phyloP scores from a whole-genome alignment of 495 filamentous ascomycete genomes.

The Trypethelium eluteriae region DNA sequence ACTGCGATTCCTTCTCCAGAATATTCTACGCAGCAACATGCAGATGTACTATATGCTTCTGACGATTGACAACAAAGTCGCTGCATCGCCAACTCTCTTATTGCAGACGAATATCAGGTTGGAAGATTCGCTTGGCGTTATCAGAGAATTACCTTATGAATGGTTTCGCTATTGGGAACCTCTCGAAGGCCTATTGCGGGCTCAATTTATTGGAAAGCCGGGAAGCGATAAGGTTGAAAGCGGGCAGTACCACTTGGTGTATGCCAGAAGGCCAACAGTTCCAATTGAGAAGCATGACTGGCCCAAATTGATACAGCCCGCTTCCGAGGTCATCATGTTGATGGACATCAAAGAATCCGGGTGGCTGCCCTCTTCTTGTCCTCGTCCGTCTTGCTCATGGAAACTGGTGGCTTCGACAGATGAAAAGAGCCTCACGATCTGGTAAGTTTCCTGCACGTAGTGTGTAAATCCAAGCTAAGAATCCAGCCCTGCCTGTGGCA shows the following conservation, averaged over 20 bases:
- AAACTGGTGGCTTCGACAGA: neutral
- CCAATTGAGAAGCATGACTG: neutral
- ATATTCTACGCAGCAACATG: conserved; percentile 22
- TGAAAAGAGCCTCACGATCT: neutral
- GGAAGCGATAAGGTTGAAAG: conserved; percentile 20
- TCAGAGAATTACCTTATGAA: conserved; percentile 23
- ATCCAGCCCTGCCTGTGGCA: neutral
- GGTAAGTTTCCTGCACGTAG: neutral
- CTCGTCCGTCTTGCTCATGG: conserved; percentile 2
- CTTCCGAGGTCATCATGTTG: neutral
- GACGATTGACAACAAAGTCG: conserved; percentile 21
- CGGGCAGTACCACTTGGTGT: conserved; percentile 21
- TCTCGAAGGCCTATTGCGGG: conserved; percentile 24
- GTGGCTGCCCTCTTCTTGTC: neutral
- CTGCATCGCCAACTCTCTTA: conserved; percentile 12
- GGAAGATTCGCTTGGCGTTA: conserved; percentile 26
- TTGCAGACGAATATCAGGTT: conserved; percentile 25
- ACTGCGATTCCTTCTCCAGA: conserved; percentile 16
- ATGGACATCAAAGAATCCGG: neutral
- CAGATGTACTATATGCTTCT: conserved; percentile 24
- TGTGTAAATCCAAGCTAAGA: neutral
- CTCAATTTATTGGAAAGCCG: conserved; percentile 22
- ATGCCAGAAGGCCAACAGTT: neutral
- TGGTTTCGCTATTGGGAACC: conserved; percentile 31
- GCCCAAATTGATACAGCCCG: neutral